Conservation (phyloP, 2,329 filamentous ascomycete species). For the Sphaceloma murrayae region DNA sequence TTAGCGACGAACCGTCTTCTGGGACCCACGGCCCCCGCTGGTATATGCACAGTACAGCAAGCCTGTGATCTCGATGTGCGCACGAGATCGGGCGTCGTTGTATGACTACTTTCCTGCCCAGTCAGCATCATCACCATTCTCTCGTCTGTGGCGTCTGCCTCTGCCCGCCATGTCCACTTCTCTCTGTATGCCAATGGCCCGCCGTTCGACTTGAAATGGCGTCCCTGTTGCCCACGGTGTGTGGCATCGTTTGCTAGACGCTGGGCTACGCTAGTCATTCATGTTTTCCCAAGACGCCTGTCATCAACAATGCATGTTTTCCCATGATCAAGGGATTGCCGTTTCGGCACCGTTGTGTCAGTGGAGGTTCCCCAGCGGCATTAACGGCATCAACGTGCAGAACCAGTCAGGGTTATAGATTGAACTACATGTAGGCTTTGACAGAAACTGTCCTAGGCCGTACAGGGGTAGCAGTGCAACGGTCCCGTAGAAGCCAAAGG, state of each 20-base stretch:
- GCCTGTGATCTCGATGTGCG: no score
- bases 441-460: neutral
- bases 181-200: no score
- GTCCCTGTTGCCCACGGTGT: conserved; percentile 6
- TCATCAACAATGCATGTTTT: no score
- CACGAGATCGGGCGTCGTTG: no score
- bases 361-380: neutral
- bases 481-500: neutral
- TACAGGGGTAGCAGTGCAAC: neutral
- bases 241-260: no score
- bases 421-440: neutral
- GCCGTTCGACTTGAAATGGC: neutral
- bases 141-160: conserved; percentile 9
- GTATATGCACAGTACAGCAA: no score
- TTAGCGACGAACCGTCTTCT: neutral
- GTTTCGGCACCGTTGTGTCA: neutral
- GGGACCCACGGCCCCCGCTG: neutral
- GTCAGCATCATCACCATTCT: no score
- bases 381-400: neutral
- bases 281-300: no score
- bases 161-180: no score
- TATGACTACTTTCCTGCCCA: no score
- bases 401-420: neutral
- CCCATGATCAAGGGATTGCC: neutral
- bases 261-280: no score